Evolutionary conservation across 768 basidiomycete species (phyloP).

Genomic region (Serendipita vermifera): DNA sequence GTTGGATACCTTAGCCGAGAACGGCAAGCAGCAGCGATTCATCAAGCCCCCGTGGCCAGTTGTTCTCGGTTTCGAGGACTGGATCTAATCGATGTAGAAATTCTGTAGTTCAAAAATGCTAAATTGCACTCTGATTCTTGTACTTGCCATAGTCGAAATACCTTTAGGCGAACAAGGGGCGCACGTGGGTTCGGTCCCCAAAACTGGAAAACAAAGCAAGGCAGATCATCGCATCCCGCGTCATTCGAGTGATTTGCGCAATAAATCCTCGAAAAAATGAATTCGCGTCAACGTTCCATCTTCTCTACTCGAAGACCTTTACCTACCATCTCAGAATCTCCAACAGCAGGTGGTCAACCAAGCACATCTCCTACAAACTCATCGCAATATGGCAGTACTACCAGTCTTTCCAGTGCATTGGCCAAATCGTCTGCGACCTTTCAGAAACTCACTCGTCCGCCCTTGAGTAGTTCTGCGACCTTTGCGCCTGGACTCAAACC

Average conservation of each 20-base stretch:
- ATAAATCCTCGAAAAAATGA: too few species aligned
- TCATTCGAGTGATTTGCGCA: too few species aligned
- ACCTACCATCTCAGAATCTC: neutral
- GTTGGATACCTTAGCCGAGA: slow-evolving; percentile 5
- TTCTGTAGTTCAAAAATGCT: too few species aligned
- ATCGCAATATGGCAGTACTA: too few species aligned
- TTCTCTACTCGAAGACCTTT: neutral
- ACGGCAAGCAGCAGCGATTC: slow-evolving; percentile 10
- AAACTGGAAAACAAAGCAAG: slow-evolving; percentile 2
- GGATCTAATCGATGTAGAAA: too few species aligned
- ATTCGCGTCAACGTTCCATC: neutral
- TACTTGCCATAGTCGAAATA: too few species aligned
- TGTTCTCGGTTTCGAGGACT: neutral
- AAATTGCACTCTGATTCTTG: too few species aligned
- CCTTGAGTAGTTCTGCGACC: neutral
- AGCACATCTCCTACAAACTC: neutral
- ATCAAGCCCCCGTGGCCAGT: slow-evolving; percentile 10
- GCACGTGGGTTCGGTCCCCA: too few species aligned
- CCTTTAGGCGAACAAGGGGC: too few species aligned
- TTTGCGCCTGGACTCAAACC: neutral
- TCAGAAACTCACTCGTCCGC: neutral
- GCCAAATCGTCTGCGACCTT: neutral
- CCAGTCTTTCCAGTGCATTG: neutral
- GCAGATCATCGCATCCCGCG: too few species aligned
- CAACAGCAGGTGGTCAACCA: neutral